Evolutionary conservation across 257 asterid genomes (phyloP), one percentile per base, ranked within the genome.

Genomic region (Haberlea rhodopensis): DNA sequence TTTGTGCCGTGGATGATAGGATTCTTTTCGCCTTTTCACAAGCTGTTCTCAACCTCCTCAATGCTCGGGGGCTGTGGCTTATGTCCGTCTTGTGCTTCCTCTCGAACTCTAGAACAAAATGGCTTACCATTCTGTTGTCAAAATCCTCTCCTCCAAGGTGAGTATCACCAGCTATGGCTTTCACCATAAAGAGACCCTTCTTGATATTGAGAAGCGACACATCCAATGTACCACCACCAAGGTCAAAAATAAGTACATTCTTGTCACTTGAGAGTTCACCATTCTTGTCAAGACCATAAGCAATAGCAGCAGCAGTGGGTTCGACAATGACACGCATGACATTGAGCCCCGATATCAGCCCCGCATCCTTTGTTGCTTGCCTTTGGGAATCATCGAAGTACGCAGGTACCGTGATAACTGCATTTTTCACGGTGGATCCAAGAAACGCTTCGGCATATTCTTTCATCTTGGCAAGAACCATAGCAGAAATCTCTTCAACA

Each of bases 181-280:
- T 67, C 1, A 55, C 64, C 57, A 55, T 57, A 56, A 67, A 67
- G 22, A 67, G 55, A 26, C 71, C 71, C 51, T 67, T 64, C 65
- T 67, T 64, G 25, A 67, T 67, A 20, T 62, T 67, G 19, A 67
- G 71, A 55, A 67, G 71, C 27, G 71, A 67, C 13, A 79, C 84
- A 73, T 79, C 84, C 27, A 79, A 79, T 4, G 84, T 79, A 26
- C 81, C 84, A 62, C 84, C 81, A n/a, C n/a, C n/a, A n/a, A n/a
- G n/a, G n/a, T n/a, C n/a, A n/a, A n/a, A n/a, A n/a, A n/a, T n/a
- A n/a, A 29, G 45, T 11, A 34, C 45, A 1, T 34, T 34, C 45
- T 34, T 34, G 9, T 11, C 45, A 5, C 45, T 11, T 5, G 45
- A 34, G 11, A 11, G 1, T 6, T 6, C 45, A 1, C 9, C 45